A percentile compares a stretch with the other conserved stretches of the same genome.
Evolutionary conservation across 805 yeast genomes (phyloP).

Genomic region (Candida montana): DNA sequence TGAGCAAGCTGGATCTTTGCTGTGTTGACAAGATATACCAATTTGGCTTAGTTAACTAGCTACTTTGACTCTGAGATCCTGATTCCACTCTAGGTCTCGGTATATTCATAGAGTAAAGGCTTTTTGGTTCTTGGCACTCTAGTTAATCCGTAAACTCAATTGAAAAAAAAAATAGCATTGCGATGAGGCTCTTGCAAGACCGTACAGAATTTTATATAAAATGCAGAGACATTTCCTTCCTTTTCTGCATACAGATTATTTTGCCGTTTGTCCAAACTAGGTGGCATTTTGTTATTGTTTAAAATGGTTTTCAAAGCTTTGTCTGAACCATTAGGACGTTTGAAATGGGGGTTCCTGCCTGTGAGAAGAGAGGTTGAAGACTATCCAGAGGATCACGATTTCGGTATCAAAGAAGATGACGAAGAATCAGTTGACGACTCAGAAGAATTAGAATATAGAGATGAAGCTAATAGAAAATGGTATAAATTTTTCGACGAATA

Average conservation of each 20-base stretch:
- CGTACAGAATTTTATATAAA: too few species aligned
- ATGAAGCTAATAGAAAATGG: conserved; percentile 50
- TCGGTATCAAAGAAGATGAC: neutral
- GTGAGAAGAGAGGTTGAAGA: conserved; percentile 24
- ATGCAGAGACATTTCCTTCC: neutral
- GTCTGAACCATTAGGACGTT: conserved; percentile 12
- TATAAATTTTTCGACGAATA: conserved; percentile 52
- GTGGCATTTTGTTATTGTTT: neutral
- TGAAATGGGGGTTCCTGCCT: conserved; percentile 31
- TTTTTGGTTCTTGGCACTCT: too few species aligned
- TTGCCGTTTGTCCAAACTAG: neutral
- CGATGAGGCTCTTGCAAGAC: too few species aligned
- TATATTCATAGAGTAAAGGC: too few species aligned
- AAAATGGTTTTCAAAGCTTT: neutral
- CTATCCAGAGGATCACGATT: conserved; percentile 5
- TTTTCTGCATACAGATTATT: neutral
- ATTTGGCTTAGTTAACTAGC: too few species aligned
- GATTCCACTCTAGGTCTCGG: too few species aligned
- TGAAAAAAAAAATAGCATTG: too few species aligned
- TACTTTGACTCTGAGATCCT: too few species aligned
- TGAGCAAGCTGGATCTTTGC: too few species aligned
- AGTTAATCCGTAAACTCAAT: too few species aligned
- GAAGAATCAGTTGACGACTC: conserved; percentile 12
- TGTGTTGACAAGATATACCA: too few species aligned
- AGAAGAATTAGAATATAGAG: conserved; percentile 37